Evolutionary conservation across 345 rosid genomes (phyloP).

Genomic region (Turnera subulata): DNA sequence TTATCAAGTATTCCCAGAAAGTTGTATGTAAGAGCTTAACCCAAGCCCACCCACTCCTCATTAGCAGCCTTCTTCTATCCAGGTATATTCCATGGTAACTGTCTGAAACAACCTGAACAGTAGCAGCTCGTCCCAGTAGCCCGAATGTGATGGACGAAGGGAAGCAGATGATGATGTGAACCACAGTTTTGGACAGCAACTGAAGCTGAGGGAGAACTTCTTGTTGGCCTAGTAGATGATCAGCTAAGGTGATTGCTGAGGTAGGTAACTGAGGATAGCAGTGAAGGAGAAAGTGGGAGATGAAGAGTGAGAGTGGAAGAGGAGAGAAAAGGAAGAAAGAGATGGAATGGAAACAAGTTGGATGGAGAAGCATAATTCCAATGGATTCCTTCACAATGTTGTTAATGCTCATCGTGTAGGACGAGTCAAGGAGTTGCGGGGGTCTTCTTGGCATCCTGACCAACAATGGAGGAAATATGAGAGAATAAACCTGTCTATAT

Average conservation of each 20-base stretch:
- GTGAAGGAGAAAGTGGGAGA: conserved; percentile 24
- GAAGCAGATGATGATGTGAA: conserved; percentile 25
- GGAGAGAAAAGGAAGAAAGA: conserved; percentile 32
- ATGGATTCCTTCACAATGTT: conserved; percentile 32
- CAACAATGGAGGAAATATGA: not conserved
- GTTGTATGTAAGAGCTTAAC: conserved; percentile 29
- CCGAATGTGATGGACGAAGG: conserved; percentile 28
- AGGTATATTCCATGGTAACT: conserved; percentile 24
- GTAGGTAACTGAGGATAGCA: conserved; percentile 18
- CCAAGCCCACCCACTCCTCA: conserved; percentile 22
- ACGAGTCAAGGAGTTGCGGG: conserved; percentile 14
- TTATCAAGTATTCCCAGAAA: conserved; percentile 22
- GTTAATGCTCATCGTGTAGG: conserved; percentile 16
- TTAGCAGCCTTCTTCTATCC: conserved; percentile 21
- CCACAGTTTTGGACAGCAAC: conserved; percentile 15
- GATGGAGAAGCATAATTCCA: conserved; percentile 27
- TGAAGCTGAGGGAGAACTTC: conserved; percentile 3
- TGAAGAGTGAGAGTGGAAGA: conserved; percentile 24
- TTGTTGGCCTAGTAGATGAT: conserved; percentile 8
- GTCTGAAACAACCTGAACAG: conserved; percentile 32
- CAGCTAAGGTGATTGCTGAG: conserved; percentile 3
- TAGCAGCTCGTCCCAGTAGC: conserved; percentile 28
- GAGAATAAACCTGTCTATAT: too few relatives aligned
- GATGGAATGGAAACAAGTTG: conserved; percentile 27
- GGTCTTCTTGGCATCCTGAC: conserved; percentile 19